Conservation (phyloP, 768 basidiomycete genomes). For the Cystofilobasidium macerans region DNA sequence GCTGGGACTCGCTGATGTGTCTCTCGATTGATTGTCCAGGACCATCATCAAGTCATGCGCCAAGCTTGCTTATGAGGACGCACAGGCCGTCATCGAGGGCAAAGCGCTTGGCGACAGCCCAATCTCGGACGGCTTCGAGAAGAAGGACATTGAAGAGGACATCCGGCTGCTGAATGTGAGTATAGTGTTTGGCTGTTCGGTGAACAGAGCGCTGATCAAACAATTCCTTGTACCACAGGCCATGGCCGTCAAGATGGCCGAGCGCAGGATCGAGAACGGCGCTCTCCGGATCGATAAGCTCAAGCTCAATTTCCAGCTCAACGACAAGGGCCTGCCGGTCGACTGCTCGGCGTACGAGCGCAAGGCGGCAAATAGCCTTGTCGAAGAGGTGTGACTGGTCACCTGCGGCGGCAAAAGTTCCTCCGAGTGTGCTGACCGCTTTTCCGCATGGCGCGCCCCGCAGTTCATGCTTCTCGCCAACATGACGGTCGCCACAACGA, state of each 20-base stretch:
- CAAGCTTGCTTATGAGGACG: conserved; percentile 71
- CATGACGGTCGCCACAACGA: conserved; percentile 76
- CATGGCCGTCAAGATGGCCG: conserved; percentile 61
- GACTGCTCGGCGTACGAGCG: conserved; percentile 62
- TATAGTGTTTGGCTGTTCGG: neutral
- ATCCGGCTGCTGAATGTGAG: conserved; percentile 53
- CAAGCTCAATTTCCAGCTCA: conserved; percentile 64
- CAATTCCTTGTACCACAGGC: conserved; percentile 31
- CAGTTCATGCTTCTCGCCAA: conserved; percentile 94
- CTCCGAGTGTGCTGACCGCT: neutral
- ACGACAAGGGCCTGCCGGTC: conserved; percentile 61
- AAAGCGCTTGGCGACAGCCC: conserved; percentile 47
- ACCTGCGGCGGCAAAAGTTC: neutral
- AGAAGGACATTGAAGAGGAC: conserved; percentile 59
- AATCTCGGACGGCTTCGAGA: conserved; percentile 51
- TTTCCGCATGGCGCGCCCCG: neutral
- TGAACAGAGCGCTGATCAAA: neutral
- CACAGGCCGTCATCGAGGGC: conserved; percentile 71
- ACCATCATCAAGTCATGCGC: conserved; percentile 46
- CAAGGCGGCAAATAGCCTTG: conserved; percentile 62
- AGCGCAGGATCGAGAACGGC: conserved; percentile 65
- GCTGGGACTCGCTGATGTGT: too few relatives aligned
- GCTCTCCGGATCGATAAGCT: conserved; percentile 60
- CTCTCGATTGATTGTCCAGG: neutral
- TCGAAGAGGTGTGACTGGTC: conserved; percentile 62